Base-by-base conservation (phyloP, 1,284 basidiomycete genomes). In the Grifola frondosa region DNA sequence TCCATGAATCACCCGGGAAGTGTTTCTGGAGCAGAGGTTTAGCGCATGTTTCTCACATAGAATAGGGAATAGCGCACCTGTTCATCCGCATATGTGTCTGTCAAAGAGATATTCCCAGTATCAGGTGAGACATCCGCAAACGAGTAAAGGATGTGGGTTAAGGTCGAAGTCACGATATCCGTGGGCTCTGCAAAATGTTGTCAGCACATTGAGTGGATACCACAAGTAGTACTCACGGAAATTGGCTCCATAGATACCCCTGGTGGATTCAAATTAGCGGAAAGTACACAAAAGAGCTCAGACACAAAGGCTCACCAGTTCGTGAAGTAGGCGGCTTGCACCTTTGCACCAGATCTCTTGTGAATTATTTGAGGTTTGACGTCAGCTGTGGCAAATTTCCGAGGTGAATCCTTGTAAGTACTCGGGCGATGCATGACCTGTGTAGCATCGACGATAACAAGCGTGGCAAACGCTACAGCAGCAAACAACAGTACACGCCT, bases 241-340 rank as follows among this genome's bases (percentile, higher is more conserved):
- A 61, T 89, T 84, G 48, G 87, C 80, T 26, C 75, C 85, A 62
- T 91, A 93, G 54, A 92, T 91, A 17, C 84, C 87, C 89, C 85
- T 77, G 47, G 37, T 46, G 29, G 15, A 26, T n/a, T 39, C 61
- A 13, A 21, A 17, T 21, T 40, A 64, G 12, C 16, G 16, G 7
- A 36, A 12, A 12, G 13, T 17, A 20, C 29, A 15, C 20, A 25
- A 23, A 25, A 25, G 24, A 17, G 32, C 7, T n/a, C n/a, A 11
- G 3, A 10, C 13, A 19, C n/a, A 17, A 22, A 25, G n/a, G 55
- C 62, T 12, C 37, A 75, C 77, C 82, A 81, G 64, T 85, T 81
- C 2, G 81, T 79, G 62, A 84, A 86, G 64, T 86, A 86, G 1
- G 74, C 83, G 17, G 75, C 73, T 47, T 75, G 71, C 21, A 71